These are phyloP conservation scores for Anthoceros angustus DNA, from an alignment of 225 moss, liverwort and hornwort genomes.

Conservation along the genomic window DNA sequence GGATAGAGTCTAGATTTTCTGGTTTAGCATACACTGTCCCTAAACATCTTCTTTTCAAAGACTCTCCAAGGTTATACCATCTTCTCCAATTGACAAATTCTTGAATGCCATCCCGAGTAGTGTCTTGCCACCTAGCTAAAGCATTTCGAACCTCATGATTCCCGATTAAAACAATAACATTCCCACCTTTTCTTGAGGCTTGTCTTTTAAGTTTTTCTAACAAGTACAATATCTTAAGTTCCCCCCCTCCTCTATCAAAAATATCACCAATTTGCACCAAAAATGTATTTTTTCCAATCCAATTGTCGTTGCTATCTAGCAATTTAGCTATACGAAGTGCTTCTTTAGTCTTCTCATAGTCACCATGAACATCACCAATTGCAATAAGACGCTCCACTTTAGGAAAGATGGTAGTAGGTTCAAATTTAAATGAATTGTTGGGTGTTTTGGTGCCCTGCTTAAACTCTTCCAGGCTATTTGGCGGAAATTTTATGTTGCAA, in stretches of 20 bases:
- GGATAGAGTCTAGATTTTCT: neutral
- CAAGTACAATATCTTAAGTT: slow-evolving; percentile 13
- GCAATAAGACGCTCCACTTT: slow-evolving; percentile 7
- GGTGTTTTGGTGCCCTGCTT: neutral
- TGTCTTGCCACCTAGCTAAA: neutral
- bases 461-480: neutral
- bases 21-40: neutral
- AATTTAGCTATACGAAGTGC: slow-evolving; percentile 6
- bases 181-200: slow-evolving; percentile 9
- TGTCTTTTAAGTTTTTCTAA: slow-evolving; percentile 13
- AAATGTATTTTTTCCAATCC: slow-evolving; percentile 5
- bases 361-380: slow-evolving; percentile 15
- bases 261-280: slow-evolving; percentile 16
- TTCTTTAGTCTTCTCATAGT: slow-evolving; percentile 2
- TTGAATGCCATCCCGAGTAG: neutral
- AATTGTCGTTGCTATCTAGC: neutral
- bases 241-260: slow-evolving; percentile 9
- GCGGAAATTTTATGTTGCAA: slow-evolving; percentile 6
- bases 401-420: neutral
- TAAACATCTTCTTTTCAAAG: neutral
- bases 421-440: neutral
- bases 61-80: slow-evolving; percentile 7
- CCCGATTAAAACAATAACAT: slow-evolving; percentile 7
- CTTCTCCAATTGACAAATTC: slow-evolving; percentile 1
- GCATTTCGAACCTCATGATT: slow-evolving; percentile 11